Evolutionary conservation across 805 yeast species (phyloP).

Genomic region (Wickerhamia fluorescens): DNA sequence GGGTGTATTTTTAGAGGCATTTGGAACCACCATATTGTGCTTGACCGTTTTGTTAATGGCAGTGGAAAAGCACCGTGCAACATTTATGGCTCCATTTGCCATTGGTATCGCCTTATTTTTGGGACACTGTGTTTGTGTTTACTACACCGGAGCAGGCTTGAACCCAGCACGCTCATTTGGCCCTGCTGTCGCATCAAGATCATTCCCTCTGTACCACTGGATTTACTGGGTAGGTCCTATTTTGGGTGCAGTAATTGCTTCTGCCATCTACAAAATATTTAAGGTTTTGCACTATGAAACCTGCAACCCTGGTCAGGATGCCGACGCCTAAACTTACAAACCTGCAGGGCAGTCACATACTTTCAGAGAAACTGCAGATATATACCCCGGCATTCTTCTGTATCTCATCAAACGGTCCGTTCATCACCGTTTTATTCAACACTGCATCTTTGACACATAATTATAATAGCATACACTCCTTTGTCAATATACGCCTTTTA

Average conservation of each 20-base stretch:
- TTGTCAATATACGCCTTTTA: too few species aligned
- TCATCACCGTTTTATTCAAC: too few species aligned
- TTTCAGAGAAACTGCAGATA: too few species aligned
- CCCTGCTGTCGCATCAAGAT: slow-evolving; percentile 64
- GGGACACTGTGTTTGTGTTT: slow-evolving; percentile 75
- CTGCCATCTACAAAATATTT: slow-evolving; percentile 59
- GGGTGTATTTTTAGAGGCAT: slow-evolving; percentile 78
- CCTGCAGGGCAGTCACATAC: too few species aligned
- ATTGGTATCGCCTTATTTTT: slow-evolving; percentile 79
- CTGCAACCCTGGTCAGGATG: slow-evolving; percentile 64
- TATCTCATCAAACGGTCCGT: too few species aligned
- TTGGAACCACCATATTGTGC: slow-evolving; percentile 69
- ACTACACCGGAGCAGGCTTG: slow-evolving; percentile 85
- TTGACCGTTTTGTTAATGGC: slow-evolving; percentile 75
- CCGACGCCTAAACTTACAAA: slow-evolving; percentile 34
- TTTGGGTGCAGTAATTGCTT: slow-evolving; percentile 62
- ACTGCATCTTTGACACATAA: too few species aligned
- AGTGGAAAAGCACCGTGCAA: slow-evolving; percentile 72
- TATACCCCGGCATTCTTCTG: too few species aligned
- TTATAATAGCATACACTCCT: too few species aligned
- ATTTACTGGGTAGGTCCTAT: slow-evolving; percentile 90
- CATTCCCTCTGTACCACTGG: slow-evolving; percentile 84
- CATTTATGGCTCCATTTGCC: slow-evolving; percentile 73
- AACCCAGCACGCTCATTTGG: slow-evolving; percentile 90
- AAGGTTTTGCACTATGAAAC: slow-evolving; percentile 62